Evolutionary conservation across 768 basidiomycete genomes (phyloP).

Genomic region (Zangia roseola): DNA sequence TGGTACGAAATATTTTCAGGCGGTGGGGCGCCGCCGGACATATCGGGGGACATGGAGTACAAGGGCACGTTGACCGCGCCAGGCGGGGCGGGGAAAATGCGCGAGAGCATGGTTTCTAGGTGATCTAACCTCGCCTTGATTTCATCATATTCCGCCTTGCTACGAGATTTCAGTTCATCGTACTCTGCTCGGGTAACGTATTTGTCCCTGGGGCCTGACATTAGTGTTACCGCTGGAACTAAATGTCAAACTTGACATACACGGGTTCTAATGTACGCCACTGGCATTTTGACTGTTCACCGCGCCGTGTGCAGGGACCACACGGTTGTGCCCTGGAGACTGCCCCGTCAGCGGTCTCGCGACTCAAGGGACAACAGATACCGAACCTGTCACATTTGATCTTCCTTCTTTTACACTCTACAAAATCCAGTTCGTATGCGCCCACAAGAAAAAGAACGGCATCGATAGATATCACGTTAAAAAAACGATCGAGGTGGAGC

Average conservation of each 20-base stretch:
- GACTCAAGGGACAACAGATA: constrained; percentile 9
- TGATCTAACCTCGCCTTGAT: constrained; percentile 64
- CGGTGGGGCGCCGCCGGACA: constrained; percentile 28
- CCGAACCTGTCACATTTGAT: constrained; percentile 83
- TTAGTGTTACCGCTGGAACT: constrained; percentile 10
- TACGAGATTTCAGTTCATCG: constrained; percentile 66
- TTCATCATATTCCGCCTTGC: constrained; percentile 41
- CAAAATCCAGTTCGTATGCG: constrained; percentile 5
- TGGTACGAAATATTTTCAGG: constrained; percentile 30
- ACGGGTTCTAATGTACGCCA: constrained; percentile 83
- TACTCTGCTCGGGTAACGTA: constrained; percentile 77
- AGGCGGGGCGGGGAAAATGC: constrained; percentile 30
- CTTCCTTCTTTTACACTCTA: constrained; percentile 85
- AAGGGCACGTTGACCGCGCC: constrained; percentile 29
- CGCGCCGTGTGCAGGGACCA: constrained; percentile 74
- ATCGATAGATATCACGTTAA: constrained; percentile 12
- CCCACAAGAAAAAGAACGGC: neutral
- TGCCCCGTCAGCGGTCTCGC: constrained; percentile 17
- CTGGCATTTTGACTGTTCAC: constrained; percentile 77
- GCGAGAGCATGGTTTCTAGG: constrained; percentile 55
- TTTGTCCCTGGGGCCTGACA: constrained; percentile 55
- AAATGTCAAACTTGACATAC: constrained; percentile 43
- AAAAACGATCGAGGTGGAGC: constrained; percentile 18
- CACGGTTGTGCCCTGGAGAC: constrained; percentile 70
- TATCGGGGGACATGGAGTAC: constrained; percentile 30